These are phyloP conservation scores for Rutstroemia sp. DNA, from an alignment of 2,329 filamentous ascomycete species.

Conservation along the genomic window DNA sequence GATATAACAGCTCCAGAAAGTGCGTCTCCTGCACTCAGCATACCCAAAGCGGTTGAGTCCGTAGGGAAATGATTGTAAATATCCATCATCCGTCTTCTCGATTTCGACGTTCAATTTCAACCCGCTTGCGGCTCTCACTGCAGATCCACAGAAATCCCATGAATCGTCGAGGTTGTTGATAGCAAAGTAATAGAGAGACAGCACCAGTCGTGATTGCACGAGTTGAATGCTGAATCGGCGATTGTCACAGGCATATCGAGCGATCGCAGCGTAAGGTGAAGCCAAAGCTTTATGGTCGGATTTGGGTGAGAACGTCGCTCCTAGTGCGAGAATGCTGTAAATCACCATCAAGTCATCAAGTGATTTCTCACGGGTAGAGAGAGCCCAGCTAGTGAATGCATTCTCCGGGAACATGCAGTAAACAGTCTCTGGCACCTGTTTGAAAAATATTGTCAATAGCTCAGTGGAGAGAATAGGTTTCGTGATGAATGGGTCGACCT, in stretches of 20 bases:
- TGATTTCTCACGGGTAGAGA: constrained; percentile 37
- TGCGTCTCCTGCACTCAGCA: constrained; percentile 60
- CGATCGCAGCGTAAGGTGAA: constrained; percentile 44
- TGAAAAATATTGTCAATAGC: constrained; percentile 49
- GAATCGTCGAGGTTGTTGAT: constrained; percentile 51
- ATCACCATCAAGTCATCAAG: constrained; percentile 51
- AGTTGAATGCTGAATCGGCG: constrained; percentile 53
- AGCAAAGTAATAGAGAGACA: constrained; percentile 59
- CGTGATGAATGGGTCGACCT: constrained; percentile 43
- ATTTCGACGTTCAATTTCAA: constrained; percentile 58
- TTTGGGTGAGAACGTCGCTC: constrained; percentile 45
- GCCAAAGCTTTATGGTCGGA: constrained; percentile 37
- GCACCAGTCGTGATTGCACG: constrained; percentile 58
- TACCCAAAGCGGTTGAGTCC: constrained; percentile 50
- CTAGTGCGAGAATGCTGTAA: constrained; percentile 51
- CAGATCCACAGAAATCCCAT: constrained; percentile 56
- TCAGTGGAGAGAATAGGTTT: constrained; percentile 42
- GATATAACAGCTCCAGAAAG: constrained; percentile 65
- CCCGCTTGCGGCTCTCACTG: constrained; percentile 50
- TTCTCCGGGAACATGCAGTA: constrained; percentile 49
- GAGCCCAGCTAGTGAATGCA: constrained; percentile 48
- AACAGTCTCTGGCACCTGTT: constrained; percentile 44
- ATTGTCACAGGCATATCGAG: constrained; percentile 48
- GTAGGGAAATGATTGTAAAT: constrained; percentile 41
- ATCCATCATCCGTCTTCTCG: constrained; percentile 37